These are phyloP conservation scores for Scenedesmus sp. DNA, from an alignment of 163 green algal genomes.

Conservation along the genomic window DNA sequence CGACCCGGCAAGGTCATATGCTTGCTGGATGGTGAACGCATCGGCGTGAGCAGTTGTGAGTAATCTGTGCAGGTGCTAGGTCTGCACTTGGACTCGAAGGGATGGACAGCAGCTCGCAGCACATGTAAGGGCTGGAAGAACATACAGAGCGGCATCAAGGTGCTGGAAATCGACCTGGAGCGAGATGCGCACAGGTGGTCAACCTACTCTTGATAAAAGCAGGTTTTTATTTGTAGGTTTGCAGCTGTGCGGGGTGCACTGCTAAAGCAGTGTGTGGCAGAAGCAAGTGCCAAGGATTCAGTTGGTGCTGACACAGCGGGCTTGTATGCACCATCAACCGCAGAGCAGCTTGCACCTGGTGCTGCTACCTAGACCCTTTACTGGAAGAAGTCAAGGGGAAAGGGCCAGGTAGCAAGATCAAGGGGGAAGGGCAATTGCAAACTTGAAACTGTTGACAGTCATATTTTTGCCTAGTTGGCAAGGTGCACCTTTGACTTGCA, in stretches of 20 bases:
- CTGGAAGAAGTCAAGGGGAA: background rate
- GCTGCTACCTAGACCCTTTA: background rate
- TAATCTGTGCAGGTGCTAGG: constrained; percentile 9
- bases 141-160: constrained; percentile 18
- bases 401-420: no score
- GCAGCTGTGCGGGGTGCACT: background rate
- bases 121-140: constrained; percentile 36
- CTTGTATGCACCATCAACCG: background rate
- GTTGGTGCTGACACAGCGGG: no score
- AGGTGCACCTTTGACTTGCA: no score
- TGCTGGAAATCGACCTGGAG: constrained; percentile 55
- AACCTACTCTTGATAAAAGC: background rate
- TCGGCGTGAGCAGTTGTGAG: background rate
- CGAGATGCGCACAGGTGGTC: constrained; percentile 13
- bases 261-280: background rate
- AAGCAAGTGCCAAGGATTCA: background rate
- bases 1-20: background rate
- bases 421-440: no score
- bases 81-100: background rate
- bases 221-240: background rate
- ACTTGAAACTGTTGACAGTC: no score
- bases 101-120: constrained; percentile 29
- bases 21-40: background rate
- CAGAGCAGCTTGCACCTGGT: background rate
- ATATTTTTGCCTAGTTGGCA: no score